phyloP scores from a whole-genome alignment of 2,329 filamentous ascomycete genomes.

The Akanthomyces dipterigenus region DNA sequence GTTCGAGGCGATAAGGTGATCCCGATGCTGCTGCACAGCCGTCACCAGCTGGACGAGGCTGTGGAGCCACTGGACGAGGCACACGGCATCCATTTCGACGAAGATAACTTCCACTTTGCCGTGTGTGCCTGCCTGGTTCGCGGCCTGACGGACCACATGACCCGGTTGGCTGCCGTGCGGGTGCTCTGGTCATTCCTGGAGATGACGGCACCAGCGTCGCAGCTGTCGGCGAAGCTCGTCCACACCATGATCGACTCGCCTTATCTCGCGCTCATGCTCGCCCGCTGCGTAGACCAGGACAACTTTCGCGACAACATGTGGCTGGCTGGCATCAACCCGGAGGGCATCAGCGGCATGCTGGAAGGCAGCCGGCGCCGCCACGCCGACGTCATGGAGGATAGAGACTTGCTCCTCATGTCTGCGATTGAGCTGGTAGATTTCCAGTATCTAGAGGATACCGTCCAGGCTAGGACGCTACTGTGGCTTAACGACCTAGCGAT shows the following conservation, averaged over 20 bases:
- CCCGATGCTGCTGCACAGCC: constrained; percentile 53
- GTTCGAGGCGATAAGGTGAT: constrained; percentile 54
- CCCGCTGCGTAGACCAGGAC: constrained; percentile 48
- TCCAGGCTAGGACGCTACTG: constrained; percentile 51
- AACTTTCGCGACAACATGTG: constrained; percentile 58
- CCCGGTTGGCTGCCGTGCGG: constrained; percentile 50
- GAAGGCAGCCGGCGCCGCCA: constrained; percentile 21
- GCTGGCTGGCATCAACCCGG: constrained; percentile 48
- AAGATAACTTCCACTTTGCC: constrained; percentile 61
- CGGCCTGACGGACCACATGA: constrained; percentile 56
- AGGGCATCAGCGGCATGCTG: constrained; percentile 23
- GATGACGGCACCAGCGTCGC: constrained; percentile 20
- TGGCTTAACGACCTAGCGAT: constrained; percentile 54
- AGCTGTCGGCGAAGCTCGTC: constrained; percentile 17
- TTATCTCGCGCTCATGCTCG: constrained; percentile 54
- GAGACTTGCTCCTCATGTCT: constrained; percentile 55
- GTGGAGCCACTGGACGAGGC: constrained; percentile 55
- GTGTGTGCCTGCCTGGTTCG: constrained; percentile 58
- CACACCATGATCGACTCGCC: constrained; percentile 37
- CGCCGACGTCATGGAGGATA: constrained; percentile 46
- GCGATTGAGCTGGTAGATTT: constrained; percentile 62
- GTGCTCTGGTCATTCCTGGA: constrained; percentile 55
- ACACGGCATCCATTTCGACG: constrained; percentile 58
- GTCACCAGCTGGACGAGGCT: constrained; percentile 54
- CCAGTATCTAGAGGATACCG: constrained; percentile 53